Evolutionary conservation across 495 filamentous ascomycete species (phyloP), one percentile per base, ranked within the genome.

Genomic region (Trypethelium eluteriae): DNA sequence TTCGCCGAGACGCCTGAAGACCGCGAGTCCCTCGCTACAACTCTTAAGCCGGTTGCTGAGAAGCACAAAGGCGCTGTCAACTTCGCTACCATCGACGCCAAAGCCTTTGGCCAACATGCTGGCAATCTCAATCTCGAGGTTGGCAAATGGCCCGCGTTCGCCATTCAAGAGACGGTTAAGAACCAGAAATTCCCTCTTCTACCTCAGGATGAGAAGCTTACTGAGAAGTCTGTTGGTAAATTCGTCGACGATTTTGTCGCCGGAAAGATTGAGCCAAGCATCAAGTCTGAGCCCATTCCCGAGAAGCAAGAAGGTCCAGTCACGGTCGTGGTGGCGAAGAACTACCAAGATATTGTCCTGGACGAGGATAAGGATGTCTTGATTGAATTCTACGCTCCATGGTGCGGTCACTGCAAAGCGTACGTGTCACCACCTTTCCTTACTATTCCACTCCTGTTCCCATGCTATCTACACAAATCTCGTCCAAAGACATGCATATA

Each of bases 331-430:
- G 94, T 99, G 62, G 94, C 94, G 75, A 88, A 95, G 78, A 94
- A 85, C 79, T 99, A 97, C 84, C 84, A 97, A 64, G 87, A 96
- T 10, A 77, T 97, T 62, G 93, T 99, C 74, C 83, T 97, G 39
- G 87, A 99, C 72, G 89, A 96, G 75, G 83, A 89, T 69, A 96
- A 98, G 86, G 94, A 99, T 79, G 94, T 99, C 56, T 84, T 99
- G 69, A 84, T 96, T 66, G 94, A 99, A 82, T 99, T 96, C 84
- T 99, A 95, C 77, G 94, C 94, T 35, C 95, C 95, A 50, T 98
- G 94, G 95, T 99, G 95, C 76, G 94, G 94, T 70, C 94, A 98
- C 85, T 98, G 94, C 89, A 98, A 98, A 83, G 89, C 91, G 79
- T 85, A 79, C 75, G 80, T 79, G 39, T 56, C 46, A 9, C 11